phyloP scores from a whole-genome alignment of 441 rosid genomes.

The Adansonia gregorii region DNA sequence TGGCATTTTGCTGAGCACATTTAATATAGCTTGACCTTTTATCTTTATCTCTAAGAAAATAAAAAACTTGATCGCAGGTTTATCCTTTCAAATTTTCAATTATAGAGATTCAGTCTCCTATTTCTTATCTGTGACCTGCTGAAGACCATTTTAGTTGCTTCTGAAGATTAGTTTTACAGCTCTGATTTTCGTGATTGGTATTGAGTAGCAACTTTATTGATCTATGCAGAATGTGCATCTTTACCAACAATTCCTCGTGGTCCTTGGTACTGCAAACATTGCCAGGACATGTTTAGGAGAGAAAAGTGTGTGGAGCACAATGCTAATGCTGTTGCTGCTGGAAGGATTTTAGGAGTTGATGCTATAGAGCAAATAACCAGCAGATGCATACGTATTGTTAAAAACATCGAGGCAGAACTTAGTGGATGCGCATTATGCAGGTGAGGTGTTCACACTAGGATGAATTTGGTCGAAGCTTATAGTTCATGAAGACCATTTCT shows the following conservation, averaged over 20 bases:
- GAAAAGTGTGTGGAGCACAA: slow-evolving; percentile 63
- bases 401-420: slow-evolving; percentile 70
- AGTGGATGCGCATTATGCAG: slow-evolving; percentile 87
- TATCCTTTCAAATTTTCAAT: background rate
- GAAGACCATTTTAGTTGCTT: slow-evolving; percentile 12
- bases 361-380: slow-evolving; percentile 70
- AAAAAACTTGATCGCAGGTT: background rate
- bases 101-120: background rate
- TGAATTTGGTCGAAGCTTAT: slow-evolving; percentile 26
- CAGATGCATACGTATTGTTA: slow-evolving; percentile 91
- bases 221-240: slow-evolving; percentile 78
- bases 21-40: slow-evolving; percentile 1
- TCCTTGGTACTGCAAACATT: slow-evolving; percentile 92
- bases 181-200: slow-evolving; percentile 19
- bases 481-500: slow-evolving; percentile 9
- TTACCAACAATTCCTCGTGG: slow-evolving; percentile 73
- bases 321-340: slow-evolving; percentile 78
- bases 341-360: slow-evolving; percentile 77
- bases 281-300: slow-evolving; percentile 69
- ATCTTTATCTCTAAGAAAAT: background rate
- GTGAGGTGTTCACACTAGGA: slow-evolving; percentile 41
- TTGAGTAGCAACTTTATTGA: slow-evolving; percentile 27
- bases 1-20: background rate
- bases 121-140: slow-evolving; percentile 17
- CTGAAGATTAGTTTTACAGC: slow-evolving; percentile 25